Evolutionary conservation across 805 yeast genomes (phyloP).

Genomic region (Grigorovia jiainica): DNA sequence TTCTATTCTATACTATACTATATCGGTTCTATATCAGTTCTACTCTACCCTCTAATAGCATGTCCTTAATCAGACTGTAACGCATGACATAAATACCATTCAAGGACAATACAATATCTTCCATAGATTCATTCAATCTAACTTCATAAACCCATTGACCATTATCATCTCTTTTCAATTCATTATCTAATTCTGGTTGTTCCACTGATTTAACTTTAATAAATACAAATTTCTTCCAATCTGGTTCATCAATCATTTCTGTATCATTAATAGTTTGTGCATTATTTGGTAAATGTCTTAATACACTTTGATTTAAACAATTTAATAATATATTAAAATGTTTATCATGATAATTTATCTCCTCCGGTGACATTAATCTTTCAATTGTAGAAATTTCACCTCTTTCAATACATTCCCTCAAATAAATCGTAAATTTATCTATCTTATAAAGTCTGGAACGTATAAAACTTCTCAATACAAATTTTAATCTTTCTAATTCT

Average conservation of each 20-base stretch:
- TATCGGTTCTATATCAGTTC: slow-evolving; percentile 34
- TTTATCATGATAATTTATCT: slow-evolving; percentile 52
- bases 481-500: slow-evolving; percentile 81
- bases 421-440: slow-evolving; percentile 56
- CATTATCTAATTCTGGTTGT: slow-evolving; percentile 7
- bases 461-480: slow-evolving; percentile 68
- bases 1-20: no score
- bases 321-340: slow-evolving; percentile 58
- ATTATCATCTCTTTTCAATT: slow-evolving; percentile 21
- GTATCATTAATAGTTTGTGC: slow-evolving; percentile 71
- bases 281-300: slow-evolving; percentile 56
- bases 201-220: slow-evolving; percentile 28
- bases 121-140: slow-evolving; percentile 36
- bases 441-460: slow-evolving; percentile 70
- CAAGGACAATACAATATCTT: slow-evolving; percentile 44
- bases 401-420: no score
- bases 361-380: slow-evolving; percentile 44
- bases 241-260: slow-evolving; percentile 75
- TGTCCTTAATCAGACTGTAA: slow-evolving; percentile 43
- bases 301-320: slow-evolving; percentile 58
- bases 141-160: slow-evolving; percentile 30
- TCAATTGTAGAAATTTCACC: slow-evolving; percentile 8
- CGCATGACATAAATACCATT: slow-evolving; percentile 72
- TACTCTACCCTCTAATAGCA: slow-evolving; percentile 34
- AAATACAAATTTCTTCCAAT: slow-evolving; percentile 68